Evolutionary conservation across 2,329 filamentous ascomycete species (phyloP).

Genomic region (Venturia asperata): DNA sequence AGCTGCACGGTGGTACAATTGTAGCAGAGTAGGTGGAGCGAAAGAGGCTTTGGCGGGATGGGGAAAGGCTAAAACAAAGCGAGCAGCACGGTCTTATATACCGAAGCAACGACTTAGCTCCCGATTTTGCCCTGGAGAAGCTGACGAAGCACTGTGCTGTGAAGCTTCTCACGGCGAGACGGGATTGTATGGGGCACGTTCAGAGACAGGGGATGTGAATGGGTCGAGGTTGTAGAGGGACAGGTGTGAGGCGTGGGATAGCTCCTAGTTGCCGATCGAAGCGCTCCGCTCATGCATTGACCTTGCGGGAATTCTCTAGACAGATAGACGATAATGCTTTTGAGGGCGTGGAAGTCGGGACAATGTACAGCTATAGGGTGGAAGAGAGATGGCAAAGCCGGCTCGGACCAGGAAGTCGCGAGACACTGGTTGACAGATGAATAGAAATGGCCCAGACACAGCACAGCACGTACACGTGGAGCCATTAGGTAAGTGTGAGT

Average conservation of each 20-base stretch:
- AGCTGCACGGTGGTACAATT: neutral
- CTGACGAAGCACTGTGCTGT: neutral
- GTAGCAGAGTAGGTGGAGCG: neutral
- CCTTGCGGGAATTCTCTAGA: neutral
- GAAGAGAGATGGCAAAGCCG: no score
- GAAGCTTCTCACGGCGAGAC: neutral
- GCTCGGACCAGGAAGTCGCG: neutral
- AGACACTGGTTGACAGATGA: neutral
- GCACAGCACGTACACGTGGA: neutral
- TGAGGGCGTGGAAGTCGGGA: no score
- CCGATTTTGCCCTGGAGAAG: neutral
- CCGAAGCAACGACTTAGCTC: neutral
- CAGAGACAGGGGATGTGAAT: neutral
- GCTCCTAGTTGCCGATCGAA: constrained; percentile 4
- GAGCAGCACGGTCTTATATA: neutral
- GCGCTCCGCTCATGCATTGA: constrained; percentile 7
- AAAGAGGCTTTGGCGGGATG: neutral
- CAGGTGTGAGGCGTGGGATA: neutral
- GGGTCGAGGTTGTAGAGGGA: neutral
- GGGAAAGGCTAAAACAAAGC: neutral
- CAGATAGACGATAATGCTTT: no score
- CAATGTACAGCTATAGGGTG: no score
- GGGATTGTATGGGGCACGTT: neutral
- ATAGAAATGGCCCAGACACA: no score
- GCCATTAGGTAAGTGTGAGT: neutral